Evolutionary conservation across 2,329 filamentous ascomycete genomes (phyloP), one percentile per base, ranked within the genome.

Genomic region (Bipolaris bicolor): DNA sequence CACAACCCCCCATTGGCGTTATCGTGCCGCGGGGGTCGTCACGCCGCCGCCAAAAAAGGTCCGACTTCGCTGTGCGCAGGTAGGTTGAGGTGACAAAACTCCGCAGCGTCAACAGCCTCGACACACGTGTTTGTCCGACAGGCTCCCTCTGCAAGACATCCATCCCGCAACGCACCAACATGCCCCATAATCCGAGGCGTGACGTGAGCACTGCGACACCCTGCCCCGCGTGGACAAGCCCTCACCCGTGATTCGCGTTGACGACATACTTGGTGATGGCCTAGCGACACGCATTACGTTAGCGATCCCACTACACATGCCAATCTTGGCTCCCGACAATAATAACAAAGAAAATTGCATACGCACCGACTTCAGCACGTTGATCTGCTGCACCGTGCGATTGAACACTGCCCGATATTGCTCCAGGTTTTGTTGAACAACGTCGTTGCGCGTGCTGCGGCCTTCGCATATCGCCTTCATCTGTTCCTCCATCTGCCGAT

Each of bases 401-500:
- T 89, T 82, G 78, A 94, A 99, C 13, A 97, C 91, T 51, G 88
- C 87, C 49, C 89, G 87, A 76, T 98, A 99, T 80, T 95, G 91
- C 59, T 88, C 85, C 54, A 99, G 81, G 73, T 90, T 97, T 75
- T 96, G 89, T 52, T 88, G 83, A 40, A 99, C 84, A 45, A 99
- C 91, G 18, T 86, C 84, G 52, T 85, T 83, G 69, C 87, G 89
- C 33, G 88, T 90, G 63, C 87, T 90, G 49, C 86, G 87, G 24
- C 95, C 95, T 58, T 94, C 92, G 77, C 95, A 98, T 55, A 99
- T 97, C 56, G 91, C 91, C 74, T 93, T 95, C 94, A 99, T 97
- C 75, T 92, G 91, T 60, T 92, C 80, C 78, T 99, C 95, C 92
- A 97, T 97, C 82, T 83, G 64, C 58, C 49, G 50, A 60, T 29